Evolutionary conservation across 768 basidiomycete species (phyloP), one percentile per base, ranked within the genome.

Genomic region (Psilocybe sp.): DNA sequence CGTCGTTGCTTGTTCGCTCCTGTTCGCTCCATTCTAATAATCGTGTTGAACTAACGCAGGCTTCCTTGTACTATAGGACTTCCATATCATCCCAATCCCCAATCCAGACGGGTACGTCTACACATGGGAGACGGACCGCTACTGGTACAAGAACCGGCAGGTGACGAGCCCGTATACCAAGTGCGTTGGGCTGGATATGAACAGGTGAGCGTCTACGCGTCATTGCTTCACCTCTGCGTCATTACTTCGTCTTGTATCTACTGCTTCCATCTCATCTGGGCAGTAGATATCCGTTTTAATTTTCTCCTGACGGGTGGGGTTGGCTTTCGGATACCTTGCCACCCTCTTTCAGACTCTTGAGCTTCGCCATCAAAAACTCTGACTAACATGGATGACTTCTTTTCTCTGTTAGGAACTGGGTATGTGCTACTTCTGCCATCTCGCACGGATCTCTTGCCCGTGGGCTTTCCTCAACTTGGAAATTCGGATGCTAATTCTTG

Each of bases 71-170:
- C 10, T 35, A 44, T 58, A 80, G 78, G 80, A 84, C 46, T 85
- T 89, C 60, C 78, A 85, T 53, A 78, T 89, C 55, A 69, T 89
- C 23, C 84, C 86, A 0, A 69, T 78, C 0, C 80, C 84, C 0
- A 86, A 87, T 59, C 85, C 85, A 2, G 85, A 87, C 54, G 87
- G 87, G 15, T 90, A 92, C 58, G 77, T 75, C 0, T 86, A 87
- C 56, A 88, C 87, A 7, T 87, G 89, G 82, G 76, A 80, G 51
- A 60, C 47, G 1, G 85, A 90, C 50, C 78, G 88, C 0, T 80
- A 83, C 52, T 89, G 87, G 84, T 86, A 87, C 70, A 89, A 89
- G 68, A 89, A 84, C 50, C 79, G 86, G 3, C 81, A 85, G 58
- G 65, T 71, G 9, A 58, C 81, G 20, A 75, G 73, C 12, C 69